Percentiles rank a stretch among this genome's conserved stretches.
phyloP scores from a whole-genome alignment of 2,329 filamentous ascomycete species.

The Nannizziopsis arthrosporioides region DNA sequence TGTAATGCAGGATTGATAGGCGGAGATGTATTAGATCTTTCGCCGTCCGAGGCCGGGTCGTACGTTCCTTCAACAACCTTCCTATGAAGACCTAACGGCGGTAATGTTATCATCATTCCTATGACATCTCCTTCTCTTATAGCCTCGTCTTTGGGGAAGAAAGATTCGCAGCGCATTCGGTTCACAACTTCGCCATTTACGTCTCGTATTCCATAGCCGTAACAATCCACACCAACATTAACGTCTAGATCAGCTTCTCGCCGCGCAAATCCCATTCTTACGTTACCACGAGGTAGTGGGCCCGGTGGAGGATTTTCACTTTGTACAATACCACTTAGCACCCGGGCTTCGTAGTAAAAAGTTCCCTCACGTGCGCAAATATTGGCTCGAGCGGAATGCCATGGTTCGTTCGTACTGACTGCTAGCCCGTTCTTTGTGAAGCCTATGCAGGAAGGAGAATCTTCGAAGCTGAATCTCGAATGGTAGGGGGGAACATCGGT shows the following conservation, averaged over 20 bases:
- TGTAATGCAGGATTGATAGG: slow-evolving; percentile 18
- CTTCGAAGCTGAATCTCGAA: slow-evolving; percentile 82
- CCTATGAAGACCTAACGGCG: slow-evolving; percentile 70
- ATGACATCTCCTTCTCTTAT: slow-evolving; percentile 87
- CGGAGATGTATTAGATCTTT: slow-evolving; percentile 13
- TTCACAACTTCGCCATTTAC: slow-evolving; percentile 83
- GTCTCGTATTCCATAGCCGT: slow-evolving; percentile 88
- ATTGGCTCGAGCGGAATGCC: slow-evolving; percentile 82
- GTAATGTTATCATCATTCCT: slow-evolving; percentile 82
- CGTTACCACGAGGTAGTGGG: slow-evolving; percentile 32
- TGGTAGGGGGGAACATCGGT: slow-evolving; percentile 76
- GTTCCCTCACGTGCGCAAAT: slow-evolving; percentile 79
- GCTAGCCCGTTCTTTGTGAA: slow-evolving; percentile 65
- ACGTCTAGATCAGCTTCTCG: slow-evolving; percentile 38
- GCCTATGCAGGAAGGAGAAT: slow-evolving; percentile 73
- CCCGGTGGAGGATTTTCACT: slow-evolving; percentile 17
- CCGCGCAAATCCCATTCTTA: slow-evolving; percentile 38
- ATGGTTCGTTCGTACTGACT: slow-evolving; percentile 84
- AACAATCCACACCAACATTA: slow-evolving; percentile 76
- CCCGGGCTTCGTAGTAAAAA: slow-evolving; percentile 88
- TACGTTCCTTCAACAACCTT: slow-evolving; percentile 81
- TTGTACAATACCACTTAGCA: slow-evolving; percentile 54
- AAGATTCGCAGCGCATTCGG: slow-evolving; percentile 84
- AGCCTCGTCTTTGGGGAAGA: slow-evolving; percentile 66
- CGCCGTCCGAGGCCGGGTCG: slow-evolving; percentile 66